Conservation (phyloP, 768 basidiomycete genomes). For the Pleurotus platypus region DNA sequence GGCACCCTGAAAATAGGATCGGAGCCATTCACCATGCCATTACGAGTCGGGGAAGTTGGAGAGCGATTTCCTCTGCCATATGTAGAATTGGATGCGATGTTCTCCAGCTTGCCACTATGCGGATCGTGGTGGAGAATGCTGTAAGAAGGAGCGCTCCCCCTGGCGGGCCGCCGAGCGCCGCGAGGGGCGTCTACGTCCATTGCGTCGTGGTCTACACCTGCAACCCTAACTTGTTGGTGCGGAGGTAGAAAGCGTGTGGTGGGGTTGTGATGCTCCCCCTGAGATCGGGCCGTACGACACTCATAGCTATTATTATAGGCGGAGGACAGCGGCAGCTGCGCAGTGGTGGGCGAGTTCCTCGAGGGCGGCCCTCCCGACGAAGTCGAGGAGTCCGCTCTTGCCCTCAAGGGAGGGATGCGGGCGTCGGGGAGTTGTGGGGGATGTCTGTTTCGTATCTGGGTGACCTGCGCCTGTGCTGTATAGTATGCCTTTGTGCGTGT, state of each 20-base stretch:
- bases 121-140: neutral
- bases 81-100: neutral
- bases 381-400: too few species aligned
- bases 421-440: too few species aligned
- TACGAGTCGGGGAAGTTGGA: neutral
- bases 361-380: too few species aligned
- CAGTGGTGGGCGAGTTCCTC: neutral
- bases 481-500: neutral
- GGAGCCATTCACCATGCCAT: neutral
- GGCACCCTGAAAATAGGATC: neutral
- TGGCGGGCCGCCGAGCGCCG: neutral
- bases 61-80: neutral
- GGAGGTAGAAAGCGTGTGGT: neutral
- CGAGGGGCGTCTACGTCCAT: neutral
- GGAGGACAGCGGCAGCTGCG: neutral
- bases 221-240: neutral
- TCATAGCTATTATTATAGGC: neutral
- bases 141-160: neutral
- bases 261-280: too few species aligned
- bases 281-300: neutral
- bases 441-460: too few species aligned
- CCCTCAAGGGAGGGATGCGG: too few species aligned
- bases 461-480: too few species aligned
- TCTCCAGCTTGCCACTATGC: neutral
- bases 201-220: neutral